Conservation (phyloP, 208 protist genomes). For the Blechomonas ayalai region DNA sequence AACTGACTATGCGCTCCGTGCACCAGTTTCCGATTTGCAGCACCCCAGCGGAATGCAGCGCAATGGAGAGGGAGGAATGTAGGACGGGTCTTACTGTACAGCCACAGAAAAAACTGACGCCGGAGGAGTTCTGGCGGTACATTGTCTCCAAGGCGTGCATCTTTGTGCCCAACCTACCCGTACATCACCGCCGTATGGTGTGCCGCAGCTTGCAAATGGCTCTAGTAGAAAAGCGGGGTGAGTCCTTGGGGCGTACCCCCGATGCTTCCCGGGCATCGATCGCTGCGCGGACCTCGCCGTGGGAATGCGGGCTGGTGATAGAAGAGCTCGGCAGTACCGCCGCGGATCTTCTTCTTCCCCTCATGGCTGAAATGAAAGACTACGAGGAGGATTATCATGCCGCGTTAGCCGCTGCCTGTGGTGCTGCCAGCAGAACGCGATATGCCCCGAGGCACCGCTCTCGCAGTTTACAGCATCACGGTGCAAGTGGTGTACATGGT, state of each 20-base stretch:
- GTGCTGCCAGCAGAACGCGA: no score
- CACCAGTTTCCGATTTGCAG: no score
- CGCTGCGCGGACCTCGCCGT: background rate
- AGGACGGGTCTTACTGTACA: background rate
- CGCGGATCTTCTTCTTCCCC: conserved; percentile 38
- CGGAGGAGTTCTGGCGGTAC: conserved; percentile 66
- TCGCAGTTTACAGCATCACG: no score
- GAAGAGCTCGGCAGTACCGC: conserved; percentile 4
- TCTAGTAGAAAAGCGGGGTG: conserved; percentile 30
- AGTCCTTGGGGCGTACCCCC: conserved; percentile 7
- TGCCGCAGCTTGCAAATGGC: conserved; percentile 35
- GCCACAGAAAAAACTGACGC: conserved; percentile 9
- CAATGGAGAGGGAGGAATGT: background rate
- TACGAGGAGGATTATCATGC: conserved; percentile 47
- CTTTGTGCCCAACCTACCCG: conserved; percentile 50
- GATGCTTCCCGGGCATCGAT: background rate
- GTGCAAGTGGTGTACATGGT: no score
- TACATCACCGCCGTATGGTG: conserved; percentile 29
- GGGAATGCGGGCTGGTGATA: background rate
- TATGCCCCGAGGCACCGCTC: no score
- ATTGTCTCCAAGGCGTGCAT: conserved; percentile 72
- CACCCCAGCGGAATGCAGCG: no score
- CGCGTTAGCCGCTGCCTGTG: no score
- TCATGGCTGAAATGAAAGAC: conserved; percentile 48
- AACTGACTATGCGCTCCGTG: no score